phyloP scores from a whole-genome alignment of 108 stramenopile genomes.

The Cyclotella choctawhatcheeana region DNA sequence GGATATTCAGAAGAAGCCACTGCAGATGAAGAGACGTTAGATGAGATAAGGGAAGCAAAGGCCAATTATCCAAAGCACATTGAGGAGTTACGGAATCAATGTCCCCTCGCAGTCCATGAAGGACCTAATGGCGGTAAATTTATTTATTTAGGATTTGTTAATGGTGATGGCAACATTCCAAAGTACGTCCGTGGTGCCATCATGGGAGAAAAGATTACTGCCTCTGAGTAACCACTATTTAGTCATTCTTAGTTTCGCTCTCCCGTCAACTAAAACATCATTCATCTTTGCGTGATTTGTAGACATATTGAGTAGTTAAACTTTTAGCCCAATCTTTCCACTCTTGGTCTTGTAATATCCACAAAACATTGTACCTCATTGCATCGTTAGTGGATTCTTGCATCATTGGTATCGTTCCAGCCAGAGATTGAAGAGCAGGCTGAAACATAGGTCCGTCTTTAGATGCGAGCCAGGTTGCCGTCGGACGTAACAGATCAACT shows the following conservation, averaged over 20 bases:
- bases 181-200: constrained; percentile 15
- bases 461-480: constrained; percentile 37
- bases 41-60: not conserved
- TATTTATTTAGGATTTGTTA: constrained; percentile 21
- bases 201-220: constrained; percentile 10
- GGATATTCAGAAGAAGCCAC: constrained; percentile 2
- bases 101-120: constrained; percentile 25
- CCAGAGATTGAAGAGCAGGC: constrained; percentile 34
- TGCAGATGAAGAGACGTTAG: constrained; percentile 3
- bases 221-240: not conserved
- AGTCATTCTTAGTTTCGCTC: not conserved
- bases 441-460: constrained; percentile 36
- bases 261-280: not conserved
- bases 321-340: constrained; percentile 50
- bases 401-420: constrained; percentile 37
- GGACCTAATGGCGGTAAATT: constrained; percentile 18
- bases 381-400: constrained; percentile 33
- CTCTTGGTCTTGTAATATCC: constrained; percentile 46
- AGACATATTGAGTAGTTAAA: constrained; percentile 36
- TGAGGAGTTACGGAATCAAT: constrained; percentile 1
- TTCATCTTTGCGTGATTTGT: constrained; percentile 37
- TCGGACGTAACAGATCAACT: constrained; percentile 37
- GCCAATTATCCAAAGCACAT: not conserved
- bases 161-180: constrained; percentile 19
- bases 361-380: constrained; percentile 35